A percentile compares a stretch with the other conserved stretches of the same genome.
Conservation (phyloP, 305 asterid species). For the Fraxinus latifolia region DNA sequence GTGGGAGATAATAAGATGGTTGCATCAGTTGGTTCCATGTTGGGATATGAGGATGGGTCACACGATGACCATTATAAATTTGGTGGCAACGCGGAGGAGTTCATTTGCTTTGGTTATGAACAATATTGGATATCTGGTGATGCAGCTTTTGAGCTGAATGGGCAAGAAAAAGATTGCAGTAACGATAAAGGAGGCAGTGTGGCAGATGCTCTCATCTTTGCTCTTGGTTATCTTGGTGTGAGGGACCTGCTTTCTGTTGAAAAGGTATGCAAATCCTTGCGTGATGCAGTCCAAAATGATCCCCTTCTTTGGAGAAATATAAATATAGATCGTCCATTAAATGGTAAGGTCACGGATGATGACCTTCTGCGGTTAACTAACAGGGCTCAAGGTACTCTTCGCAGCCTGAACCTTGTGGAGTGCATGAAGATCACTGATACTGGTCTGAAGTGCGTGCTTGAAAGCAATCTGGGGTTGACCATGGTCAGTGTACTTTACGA, state of each 20-base stretch:
- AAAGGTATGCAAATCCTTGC: constrained; percentile 64
- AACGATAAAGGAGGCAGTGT: constrained; percentile 41
- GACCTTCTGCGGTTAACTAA: constrained; percentile 51
- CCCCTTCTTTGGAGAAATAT: constrained; percentile 69
- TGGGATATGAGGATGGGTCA: constrained; percentile 26
- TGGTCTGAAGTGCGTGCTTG: constrained; percentile 56
- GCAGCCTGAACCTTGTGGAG: constrained; percentile 48
- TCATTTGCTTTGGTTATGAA: constrained; percentile 45
- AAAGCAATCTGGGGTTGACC: constrained; percentile 49
- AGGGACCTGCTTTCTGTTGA: constrained; percentile 63
- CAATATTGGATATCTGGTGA: constrained; percentile 29
- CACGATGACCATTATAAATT: constrained; percentile 19
- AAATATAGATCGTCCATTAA: constrained; percentile 42
- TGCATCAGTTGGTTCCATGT: constrained; percentile 17
- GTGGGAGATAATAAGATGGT: constrained; percentile 22
- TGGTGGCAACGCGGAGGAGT: constrained; percentile 32
- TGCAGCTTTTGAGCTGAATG: constrained; percentile 21
- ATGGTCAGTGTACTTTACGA: constrained; percentile 45
- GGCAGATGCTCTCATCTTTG: constrained; percentile 47
- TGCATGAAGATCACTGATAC: constrained; percentile 52
- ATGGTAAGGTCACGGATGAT: constrained; percentile 45
- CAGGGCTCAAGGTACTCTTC: constrained; percentile 70
- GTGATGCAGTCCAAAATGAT: constrained; percentile 54
- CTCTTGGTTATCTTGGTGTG: constrained; percentile 54
- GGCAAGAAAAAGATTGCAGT: constrained; percentile 18